Evolutionary conservation across 192 early-diverging fungal genomes (phyloP).

Genomic region (Coemansia sp.): DNA sequence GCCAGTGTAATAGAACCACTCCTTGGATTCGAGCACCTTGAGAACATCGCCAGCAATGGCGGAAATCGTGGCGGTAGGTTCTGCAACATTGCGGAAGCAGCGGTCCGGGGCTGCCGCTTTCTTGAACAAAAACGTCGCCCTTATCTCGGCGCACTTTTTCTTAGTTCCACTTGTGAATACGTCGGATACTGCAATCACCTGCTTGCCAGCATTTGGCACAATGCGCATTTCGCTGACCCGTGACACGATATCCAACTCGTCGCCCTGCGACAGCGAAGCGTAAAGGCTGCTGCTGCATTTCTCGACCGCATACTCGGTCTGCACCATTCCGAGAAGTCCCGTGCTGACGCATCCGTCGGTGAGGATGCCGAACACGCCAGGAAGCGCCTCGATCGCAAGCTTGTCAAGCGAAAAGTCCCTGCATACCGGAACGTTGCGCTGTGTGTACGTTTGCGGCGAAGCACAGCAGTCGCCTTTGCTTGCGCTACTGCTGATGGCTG

Average conservation of each 20-base stretch:
- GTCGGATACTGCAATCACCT: slow-evolving; percentile 62
- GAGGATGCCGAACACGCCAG: slow-evolving; percentile 77
- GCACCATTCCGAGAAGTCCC: slow-evolving; percentile 81
- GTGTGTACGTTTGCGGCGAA: slow-evolving; percentile 26
- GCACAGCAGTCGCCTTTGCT: not conserved
- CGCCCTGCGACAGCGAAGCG: slow-evolving; percentile 64
- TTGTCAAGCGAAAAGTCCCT: slow-evolving; percentile 1
- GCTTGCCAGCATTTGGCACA: slow-evolving; percentile 56
- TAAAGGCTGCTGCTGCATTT: not conserved
- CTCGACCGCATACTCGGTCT: slow-evolving; percentile 79
- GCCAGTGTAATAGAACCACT: slow-evolving; percentile 66
- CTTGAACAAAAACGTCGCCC: not conserved
- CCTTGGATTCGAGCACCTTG: slow-evolving; percentile 84
- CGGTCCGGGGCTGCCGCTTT: not conserved
- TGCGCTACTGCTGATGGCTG: not conserved
- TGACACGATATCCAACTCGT: slow-evolving; percentile 72
- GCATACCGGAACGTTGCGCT: not conserved
- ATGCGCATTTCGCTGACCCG: slow-evolving; percentile 66
- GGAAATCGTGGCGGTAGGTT: slow-evolving; percentile 62
- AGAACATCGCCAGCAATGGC: slow-evolving; percentile 67
- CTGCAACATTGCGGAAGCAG: slow-evolving; percentile 76
- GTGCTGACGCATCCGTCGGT: slow-evolving; percentile 80
- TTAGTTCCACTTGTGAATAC: slow-evolving; percentile 49
- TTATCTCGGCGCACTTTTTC: not conserved
- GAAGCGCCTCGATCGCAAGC: slow-evolving; percentile 83